Base-by-base conservation (phyloP, 2,329 filamentous ascomycete species). In the Fusarium domesticum region DNA sequence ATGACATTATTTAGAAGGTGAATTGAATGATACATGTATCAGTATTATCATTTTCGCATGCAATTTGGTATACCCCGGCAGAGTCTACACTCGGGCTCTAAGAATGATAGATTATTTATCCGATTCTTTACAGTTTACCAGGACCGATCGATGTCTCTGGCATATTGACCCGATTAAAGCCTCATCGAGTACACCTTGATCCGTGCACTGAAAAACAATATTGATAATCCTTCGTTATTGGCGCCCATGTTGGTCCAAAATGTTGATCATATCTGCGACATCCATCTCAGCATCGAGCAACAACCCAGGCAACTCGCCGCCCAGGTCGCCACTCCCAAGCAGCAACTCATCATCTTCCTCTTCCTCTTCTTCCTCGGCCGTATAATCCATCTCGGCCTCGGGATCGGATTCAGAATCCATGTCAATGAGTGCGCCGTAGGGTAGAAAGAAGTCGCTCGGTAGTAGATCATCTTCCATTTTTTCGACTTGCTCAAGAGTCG, bases 401-500 rank as follows among this genome's bases (percentile, higher is more conserved):
- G 51, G 43, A 1, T 59, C 56, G 19, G 51, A 37, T 4, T 56
- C 56, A 2, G 41, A 49, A 14, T 49, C 51, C 18, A 50, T 33
- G 6, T 52, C 44, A 10, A 51, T 41, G 16, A 63, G 46, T 15
- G 51, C 50, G n/a, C 51, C 59, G 32, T 59, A 57, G 7, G 62
- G 57, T 3, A 64, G 23, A 19, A 66, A 54, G n/a, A 64, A 64
- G 12, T 64, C 61, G 6, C 47, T 58, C 6, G 62, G 57, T 4
- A 68, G 58, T 19, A 66, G 47, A 36, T 65, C 63, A 7, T 65
- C 56, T 32, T 62, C 59, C 37, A 54, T 49, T 6, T 44, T 53
- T 16, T 25, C 51, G 30, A 45, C 55, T 42, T 51, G 48, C 18
- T 63, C 60, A 14, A 67, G 65, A 53, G 86, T 81, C 34, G 73